Conservation (phyloP, 2,329 filamentous ascomycete species). For the Cryoendolithus antarcticus region DNA sequence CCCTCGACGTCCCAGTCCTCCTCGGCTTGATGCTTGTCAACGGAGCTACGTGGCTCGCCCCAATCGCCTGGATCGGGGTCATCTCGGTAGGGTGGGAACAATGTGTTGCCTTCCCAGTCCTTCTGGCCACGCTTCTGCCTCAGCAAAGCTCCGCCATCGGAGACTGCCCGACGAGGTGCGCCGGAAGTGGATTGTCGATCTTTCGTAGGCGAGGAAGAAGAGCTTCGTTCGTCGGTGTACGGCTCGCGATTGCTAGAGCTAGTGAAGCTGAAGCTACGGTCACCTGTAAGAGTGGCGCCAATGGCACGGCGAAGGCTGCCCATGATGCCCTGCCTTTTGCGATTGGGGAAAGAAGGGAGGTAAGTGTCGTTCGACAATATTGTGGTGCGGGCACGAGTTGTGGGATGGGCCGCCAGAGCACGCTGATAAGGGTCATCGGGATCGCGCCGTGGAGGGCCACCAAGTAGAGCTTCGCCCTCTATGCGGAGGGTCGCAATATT, state of each 20-base stretch:
- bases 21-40: constrained; percentile 22
- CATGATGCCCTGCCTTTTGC: constrained; percentile 15
- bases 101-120: constrained; percentile 22
- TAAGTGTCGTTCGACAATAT: not conserved
- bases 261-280: constrained; percentile 20
- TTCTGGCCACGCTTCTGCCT: constrained; percentile 29
- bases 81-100: constrained; percentile 20
- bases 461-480: constrained; percentile 41
- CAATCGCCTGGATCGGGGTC: constrained; percentile 24
- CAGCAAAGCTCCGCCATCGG: constrained; percentile 29
- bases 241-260: constrained; percentile 5
- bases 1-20: constrained; percentile 40
- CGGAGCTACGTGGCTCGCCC: constrained; percentile 15
- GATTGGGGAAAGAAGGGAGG: not conserved
- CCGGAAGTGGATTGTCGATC: constrained; percentile 4
- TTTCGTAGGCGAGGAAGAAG: constrained; percentile 16
- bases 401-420: constrained; percentile 15
- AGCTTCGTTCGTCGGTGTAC: constrained; percentile 10
- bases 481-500: constrained; percentile 37
- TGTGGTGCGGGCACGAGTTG: constrained; percentile 3
- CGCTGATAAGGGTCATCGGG: constrained; percentile 21
- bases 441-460: constrained; percentile 26
- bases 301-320: constrained; percentile 22
- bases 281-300: constrained; percentile 17
- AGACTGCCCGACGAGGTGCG: constrained; percentile 30